Evolutionary conservation across 306 rosid species (phyloP).

Genomic region (Fragaria nilgerrensis): DNA sequence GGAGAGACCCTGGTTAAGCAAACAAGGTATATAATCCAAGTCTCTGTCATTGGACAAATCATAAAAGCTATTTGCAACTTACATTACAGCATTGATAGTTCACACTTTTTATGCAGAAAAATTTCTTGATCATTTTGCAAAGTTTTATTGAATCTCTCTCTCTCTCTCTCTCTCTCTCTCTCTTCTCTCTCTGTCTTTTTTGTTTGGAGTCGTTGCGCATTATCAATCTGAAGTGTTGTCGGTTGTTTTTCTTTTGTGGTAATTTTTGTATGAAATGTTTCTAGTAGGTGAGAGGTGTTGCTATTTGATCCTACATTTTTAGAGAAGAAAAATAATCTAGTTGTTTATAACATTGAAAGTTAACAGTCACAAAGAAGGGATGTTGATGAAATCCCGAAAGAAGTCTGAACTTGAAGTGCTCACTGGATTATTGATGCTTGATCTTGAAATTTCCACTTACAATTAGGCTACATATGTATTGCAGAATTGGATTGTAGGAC

Average conservation of each 20-base stretch:
- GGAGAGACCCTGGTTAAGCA: not conserved
- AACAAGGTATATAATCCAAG: not conserved
- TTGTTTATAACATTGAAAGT: not conserved
- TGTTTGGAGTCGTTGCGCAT: not conserved
- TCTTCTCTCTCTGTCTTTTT: not conserved
- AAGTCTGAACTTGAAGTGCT: not conserved
- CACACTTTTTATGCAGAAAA: not conserved
- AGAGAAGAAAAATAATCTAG: not conserved
- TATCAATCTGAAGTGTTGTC: not conserved
- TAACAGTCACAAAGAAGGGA: not conserved
- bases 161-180: no score
- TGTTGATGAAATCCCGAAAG: not conserved
- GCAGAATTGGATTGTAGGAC: not conserved
- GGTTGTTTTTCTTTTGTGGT: not conserved
- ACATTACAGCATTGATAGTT: not conserved
- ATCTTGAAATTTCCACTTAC: not conserved
- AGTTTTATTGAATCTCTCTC: not conserved
- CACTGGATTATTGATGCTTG: not conserved
- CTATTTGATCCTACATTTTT: not conserved
- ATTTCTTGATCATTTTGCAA: not conserved
- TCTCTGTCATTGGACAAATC: not conserved
- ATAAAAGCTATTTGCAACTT: not conserved
- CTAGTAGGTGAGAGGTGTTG: not conserved
- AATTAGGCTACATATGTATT: not conserved
- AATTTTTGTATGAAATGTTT: no score